Conservation (phyloP, 2,329 filamentous ascomycete genomes). For the Geosmithia flava region DNA sequence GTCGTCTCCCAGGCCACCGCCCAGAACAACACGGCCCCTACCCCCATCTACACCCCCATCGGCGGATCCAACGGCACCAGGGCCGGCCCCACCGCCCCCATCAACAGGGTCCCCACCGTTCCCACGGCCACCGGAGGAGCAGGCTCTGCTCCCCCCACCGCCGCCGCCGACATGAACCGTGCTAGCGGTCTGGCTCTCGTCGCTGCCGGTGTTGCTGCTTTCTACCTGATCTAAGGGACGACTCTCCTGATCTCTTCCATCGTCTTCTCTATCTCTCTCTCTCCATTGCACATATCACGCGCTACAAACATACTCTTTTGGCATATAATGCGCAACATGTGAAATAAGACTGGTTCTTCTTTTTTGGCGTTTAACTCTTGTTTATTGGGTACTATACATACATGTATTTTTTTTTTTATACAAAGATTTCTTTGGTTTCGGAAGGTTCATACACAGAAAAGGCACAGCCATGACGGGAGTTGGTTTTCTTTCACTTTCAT, state of each 20-base stretch:
- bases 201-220: constrained; percentile 24
- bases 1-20: constrained; percentile 12
- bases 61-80: not conserved
- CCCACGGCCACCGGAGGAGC: not conserved
- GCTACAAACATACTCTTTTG: too few species aligned
- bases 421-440: too few species aligned
- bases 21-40: constrained; percentile 5
- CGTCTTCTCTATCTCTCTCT: not conserved
- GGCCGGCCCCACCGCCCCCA: not conserved
- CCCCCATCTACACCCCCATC: constrained; percentile 2
- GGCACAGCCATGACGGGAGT: too few species aligned
- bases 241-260: not conserved
- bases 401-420: too few species aligned
- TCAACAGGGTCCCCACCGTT: not conserved
- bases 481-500: too few species aligned
- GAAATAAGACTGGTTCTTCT: too few species aligned
- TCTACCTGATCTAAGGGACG: constrained; percentile 24
- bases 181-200: constrained; percentile 20
- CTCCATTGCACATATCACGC: not conserved
- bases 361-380: too few species aligned
- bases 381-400: too few species aligned
- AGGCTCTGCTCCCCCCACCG: constrained; percentile 11
- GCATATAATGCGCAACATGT: too few species aligned
- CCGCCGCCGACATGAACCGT: constrained; percentile 15
- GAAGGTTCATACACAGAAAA: too few species aligned